Evolutionary conservation across 176 grass and related monocot species (phyloP).

Genomic region (Raddia guianensis): DNA sequence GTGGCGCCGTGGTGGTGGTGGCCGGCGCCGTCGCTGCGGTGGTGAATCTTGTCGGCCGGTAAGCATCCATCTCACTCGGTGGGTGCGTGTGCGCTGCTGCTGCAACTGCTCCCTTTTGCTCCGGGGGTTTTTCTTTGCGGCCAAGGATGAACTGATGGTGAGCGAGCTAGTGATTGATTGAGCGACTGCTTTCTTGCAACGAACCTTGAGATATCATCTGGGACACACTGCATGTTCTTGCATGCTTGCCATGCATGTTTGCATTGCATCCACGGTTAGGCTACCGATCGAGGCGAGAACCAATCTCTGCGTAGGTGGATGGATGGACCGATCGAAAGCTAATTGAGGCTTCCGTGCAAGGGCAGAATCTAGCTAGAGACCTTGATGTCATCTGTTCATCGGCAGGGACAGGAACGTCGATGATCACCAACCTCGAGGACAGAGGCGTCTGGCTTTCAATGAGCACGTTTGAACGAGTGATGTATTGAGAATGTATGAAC

Average conservation of each 20-base stretch:
- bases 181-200: constrained; percentile 16
- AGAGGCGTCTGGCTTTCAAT: constrained; percentile 2
- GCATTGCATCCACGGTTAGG: background rate
- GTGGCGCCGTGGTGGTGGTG: constrained; percentile 17
- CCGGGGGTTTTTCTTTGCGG: constrained; percentile 42
- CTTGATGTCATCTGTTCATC: background rate
- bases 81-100: background rate
- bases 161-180: background rate
- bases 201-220: background rate
- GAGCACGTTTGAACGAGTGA: background rate
- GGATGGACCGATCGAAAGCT: background rate
- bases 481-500: constrained; percentile 4
- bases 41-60: constrained; percentile 19
- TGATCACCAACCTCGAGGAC: background rate
- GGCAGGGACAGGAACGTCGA: background rate
- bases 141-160: background rate
- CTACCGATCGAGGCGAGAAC: background rate
- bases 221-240: too few relatives aligned
- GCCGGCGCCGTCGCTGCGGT: background rate
- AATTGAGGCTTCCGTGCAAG: background rate
- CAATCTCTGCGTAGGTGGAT: background rate
- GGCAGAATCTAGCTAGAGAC: background rate
- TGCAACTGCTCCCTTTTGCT: background rate
- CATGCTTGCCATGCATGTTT: too few relatives aligned
- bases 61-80: background rate